Evolutionary conservation across 768 basidiomycete species (phyloP).

Genomic region (Saitozyma podzolica): DNA sequence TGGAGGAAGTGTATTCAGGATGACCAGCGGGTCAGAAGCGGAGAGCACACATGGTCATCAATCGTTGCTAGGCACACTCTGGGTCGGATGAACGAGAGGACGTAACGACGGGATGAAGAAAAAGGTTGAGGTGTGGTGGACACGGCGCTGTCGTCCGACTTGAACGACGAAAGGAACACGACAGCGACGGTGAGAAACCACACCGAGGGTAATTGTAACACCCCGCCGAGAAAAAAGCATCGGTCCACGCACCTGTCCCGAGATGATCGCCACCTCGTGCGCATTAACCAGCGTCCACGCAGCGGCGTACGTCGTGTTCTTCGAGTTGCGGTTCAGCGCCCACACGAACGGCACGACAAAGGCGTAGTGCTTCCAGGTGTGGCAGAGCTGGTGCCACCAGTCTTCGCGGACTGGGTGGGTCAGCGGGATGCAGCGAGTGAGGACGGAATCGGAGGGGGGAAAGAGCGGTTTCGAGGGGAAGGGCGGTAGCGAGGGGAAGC

Average conservation of each 20-base stretch:
- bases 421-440: neutral
- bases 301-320: slow-evolving; percentile 52
- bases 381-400: slow-evolving; percentile 55
- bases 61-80: too few species aligned
- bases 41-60: too few species aligned
- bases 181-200: neutral
- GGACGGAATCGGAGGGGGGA: neutral
- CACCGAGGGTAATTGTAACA: too few species aligned
- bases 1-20: too few species aligned
- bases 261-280: slow-evolving; percentile 47
- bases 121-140: too few species aligned
- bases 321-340: slow-evolving; percentile 51
- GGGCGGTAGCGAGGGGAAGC: too few species aligned
- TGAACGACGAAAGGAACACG: neutral
- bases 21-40: too few species aligned
- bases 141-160: too few species aligned
- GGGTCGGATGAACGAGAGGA: too few species aligned
- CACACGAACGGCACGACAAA: slow-evolving; percentile 54
- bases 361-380: slow-evolving; percentile 47
- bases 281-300: slow-evolving; percentile 56
- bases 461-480: too few species aligned
- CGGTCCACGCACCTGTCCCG: slow-evolving; percentile 11
- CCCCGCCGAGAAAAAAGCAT: too few species aligned
- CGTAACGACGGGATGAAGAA: too few species aligned
- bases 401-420: slow-evolving; percentile 44